Base-by-base conservation (phyloP, 768 basidiomycete species). In the Clitopilus passeckerianus region DNA sequence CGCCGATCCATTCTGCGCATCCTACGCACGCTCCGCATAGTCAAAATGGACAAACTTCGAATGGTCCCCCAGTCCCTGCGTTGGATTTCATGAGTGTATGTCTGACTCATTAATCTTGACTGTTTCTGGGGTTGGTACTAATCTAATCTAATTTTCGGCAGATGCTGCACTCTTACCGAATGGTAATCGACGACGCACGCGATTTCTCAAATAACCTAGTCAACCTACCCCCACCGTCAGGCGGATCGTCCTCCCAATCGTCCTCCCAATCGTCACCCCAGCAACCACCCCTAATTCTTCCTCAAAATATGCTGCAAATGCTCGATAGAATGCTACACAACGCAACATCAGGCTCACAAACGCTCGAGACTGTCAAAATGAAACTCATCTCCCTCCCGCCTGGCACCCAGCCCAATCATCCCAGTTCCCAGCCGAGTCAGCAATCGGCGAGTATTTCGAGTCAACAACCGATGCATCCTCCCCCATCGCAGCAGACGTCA, bases 401-500 rank as follows among this genome's bases (percentile, higher is more conserved):
- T 41, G 37, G 4, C 37, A 4, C 37, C 12, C 58, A 41, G 6
- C 61, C 12, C 14, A 59, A 15, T 22, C 63, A 62, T 3, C 54
- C 41, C 4, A 33, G 27, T n/a, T n/a, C 27, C 27, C 44, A 30
- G 15, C 58, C 37, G 2, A 18, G 34, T 27, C 37, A 33, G 20
- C 59, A 35, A 59, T 14, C 63, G 34, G 23, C 59, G 27, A 7
- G 27, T 30, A 3, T 30, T 3, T 30, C 62, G 18, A 22, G 30
- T 27, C 57, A 24, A 24, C 57, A 35, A 30, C 56, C 27, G 7
- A 30, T 30, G 27, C 27, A 37, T 6, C 59, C 18, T 34, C 57
- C 23, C 35, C 60, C 58, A 44, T 34, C 59, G 57, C 33, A 58
- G 46, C 24, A 30, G 54, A 30, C 56, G 12, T 53, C 50, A 35